A percentile compares a stretch with the other conserved stretches of the same genome.
Conservation (phyloP, 2,329 filamentous ascomycete genomes). For the Colletotrichum echinochloae region DNA sequence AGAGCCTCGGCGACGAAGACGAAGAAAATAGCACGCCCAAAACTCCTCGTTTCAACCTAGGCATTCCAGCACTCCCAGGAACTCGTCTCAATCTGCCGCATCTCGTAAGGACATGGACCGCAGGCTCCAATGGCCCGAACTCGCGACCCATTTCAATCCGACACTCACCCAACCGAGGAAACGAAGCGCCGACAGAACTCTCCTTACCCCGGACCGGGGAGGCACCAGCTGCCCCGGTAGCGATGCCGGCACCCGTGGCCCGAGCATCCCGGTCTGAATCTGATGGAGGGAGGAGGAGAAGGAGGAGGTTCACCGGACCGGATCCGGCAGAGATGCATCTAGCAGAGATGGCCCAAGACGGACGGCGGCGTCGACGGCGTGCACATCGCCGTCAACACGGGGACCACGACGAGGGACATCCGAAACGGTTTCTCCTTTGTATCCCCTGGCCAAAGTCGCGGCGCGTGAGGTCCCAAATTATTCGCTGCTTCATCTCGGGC, state of each 20-base stretch:
- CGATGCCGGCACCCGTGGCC: conserved; percentile 28
- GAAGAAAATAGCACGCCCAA: conserved; percentile 59
- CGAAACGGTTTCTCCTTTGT: conserved; percentile 64
- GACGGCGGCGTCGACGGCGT: conserved; percentile 51
- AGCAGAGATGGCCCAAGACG: conserved; percentile 56
- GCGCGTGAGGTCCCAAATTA: conserved; percentile 65
- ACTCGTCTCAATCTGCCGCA: conserved; percentile 57
- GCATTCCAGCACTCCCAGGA: conserved; percentile 54
- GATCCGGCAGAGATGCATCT: conserved; percentile 64
- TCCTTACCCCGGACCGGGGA: conserved; percentile 24
- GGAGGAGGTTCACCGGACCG: conserved; percentile 51
- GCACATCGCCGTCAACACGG: conserved; percentile 40
- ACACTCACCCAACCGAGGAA: conserved; percentile 43
- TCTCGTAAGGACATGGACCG: conserved; percentile 54
- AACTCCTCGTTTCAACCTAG: conserved; percentile 56
- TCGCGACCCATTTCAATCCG: conserved; percentile 21
- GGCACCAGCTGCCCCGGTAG: conserved; percentile 1
- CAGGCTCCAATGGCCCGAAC: conserved; percentile 48
- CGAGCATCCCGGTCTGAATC: conserved; percentile 22
- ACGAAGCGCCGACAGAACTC: conserved; percentile 27
- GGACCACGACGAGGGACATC: conserved; percentile 43
- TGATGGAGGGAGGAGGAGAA: conserved; percentile 16
- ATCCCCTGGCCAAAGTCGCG: conserved; percentile 67
- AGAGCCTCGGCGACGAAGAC: conserved; percentile 41
- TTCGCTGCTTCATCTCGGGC: conserved; percentile 75